These are phyloP conservation scores for Penicillium sp. DNA, from an alignment of 2,329 filamentous ascomycete genomes.

Conservation along the genomic window DNA sequence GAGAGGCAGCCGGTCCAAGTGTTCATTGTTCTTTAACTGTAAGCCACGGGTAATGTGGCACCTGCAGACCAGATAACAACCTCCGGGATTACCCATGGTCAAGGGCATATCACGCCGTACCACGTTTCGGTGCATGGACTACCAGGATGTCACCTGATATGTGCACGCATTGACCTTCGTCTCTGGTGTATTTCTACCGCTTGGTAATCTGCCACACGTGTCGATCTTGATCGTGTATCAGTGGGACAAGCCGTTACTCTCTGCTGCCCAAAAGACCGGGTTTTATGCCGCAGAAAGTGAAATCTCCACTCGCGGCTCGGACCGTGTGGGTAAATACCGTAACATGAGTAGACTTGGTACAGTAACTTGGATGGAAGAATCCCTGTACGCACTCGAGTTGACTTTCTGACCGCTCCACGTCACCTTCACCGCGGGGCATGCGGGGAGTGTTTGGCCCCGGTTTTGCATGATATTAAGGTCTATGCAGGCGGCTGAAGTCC, in stretches of 20 bases:
- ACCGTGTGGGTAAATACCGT: not conserved
- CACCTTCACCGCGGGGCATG: slow-evolving; percentile 27
- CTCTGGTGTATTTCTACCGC: not conserved
- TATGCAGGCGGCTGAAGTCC: slow-evolving; percentile 12
- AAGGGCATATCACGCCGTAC: slow-evolving; percentile 24
- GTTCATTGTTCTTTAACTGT: not conserved
- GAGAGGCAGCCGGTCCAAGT: not conserved
- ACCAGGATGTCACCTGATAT: slow-evolving; percentile 21
- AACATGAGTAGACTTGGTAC: too few species aligned
- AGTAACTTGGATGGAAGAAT: not conserved
- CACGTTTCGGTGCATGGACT: slow-evolving; percentile 25
- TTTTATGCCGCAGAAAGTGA: not conserved
- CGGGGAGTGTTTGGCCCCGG: slow-evolving; percentile 14
- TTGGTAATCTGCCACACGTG: slow-evolving; percentile 3
- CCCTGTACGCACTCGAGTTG: slow-evolving; percentile 16
- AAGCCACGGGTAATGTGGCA: not conserved
- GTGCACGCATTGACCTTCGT: slow-evolving; percentile 8
- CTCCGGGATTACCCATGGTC: slow-evolving; percentile 16
- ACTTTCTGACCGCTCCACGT: slow-evolving; percentile 34
- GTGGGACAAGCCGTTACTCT: slow-evolving; percentile 22
- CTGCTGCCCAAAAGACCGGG: slow-evolving; percentile 32
- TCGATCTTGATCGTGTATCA: slow-evolving; percentile 3
- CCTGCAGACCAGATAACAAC: slow-evolving; percentile 17
- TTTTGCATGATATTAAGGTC: slow-evolving; percentile 26
- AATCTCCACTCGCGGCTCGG: slow-evolving; percentile 22